Evolutionary conservation across 148 eudicot species (phyloP), one percentile per base, ranked within the genome.

Genomic region (Gaultheria prostrata): DNA sequence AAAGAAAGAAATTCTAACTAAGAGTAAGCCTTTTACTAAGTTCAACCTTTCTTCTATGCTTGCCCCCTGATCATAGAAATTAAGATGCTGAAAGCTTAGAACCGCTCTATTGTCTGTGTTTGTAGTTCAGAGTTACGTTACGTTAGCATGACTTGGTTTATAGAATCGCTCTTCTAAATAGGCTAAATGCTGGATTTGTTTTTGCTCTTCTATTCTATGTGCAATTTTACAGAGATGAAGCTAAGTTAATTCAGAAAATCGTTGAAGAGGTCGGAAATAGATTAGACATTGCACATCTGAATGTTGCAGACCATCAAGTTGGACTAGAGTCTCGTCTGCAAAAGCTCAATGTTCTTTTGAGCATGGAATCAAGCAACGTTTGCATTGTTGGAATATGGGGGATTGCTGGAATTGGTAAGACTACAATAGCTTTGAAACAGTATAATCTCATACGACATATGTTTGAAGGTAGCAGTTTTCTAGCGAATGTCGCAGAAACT

Each of bases 361-460:
- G 39, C 57, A 21, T 81, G 71, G 61, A 69, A 5, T 81, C 59
- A 20, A 49, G 53, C 28, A 18, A 70, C 30, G 20, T 70, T 49
- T 17, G 39, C 11, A 53, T 81, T 70, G 59, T 82, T 81, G 83
- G 61, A 48, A 51, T 81, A 65, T 81, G 39, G 74, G 83, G 83
- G 32, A 43, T 65, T 24, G 39, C 76, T 15, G 73, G 83, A 3
- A 13, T 80, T 35, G 77, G 77, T 49, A 81, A 81, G 59, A 81
- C 83, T 15, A 48, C 83, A 65, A 48, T 67, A 33, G 83, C 59
- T 20, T 48, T n/a, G 49, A 65, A 12, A 8, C 7, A 18, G n/a
- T 69, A 67, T 81, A 81, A 81, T 48, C 39, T 39, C 35, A 46
- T 81, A 8, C 59, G 30, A 15, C 39, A 35, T 12, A 61, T 12